Evolutionary conservation across 306 rosid genomes (phyloP), one percentile per base, ranked within the genome.

Genomic region (Boehmeria nivea): DNA sequence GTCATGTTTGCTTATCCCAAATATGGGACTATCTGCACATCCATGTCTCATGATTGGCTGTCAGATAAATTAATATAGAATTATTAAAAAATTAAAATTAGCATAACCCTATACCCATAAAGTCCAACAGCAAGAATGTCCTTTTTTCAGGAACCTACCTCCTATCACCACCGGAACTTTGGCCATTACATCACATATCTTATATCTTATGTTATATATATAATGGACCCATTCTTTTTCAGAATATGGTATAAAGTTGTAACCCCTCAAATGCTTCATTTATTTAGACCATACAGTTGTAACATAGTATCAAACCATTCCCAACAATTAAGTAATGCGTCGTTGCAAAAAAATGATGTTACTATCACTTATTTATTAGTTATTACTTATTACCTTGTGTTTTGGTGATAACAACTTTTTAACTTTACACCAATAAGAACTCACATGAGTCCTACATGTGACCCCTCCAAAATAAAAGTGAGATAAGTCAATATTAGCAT

Each of bases 31-130:
- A 43, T 11, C 62, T 61, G 57, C 20, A 28, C 60, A 27, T 24
- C 46, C 68, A 53, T 61, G 42, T 26, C 47, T 60, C 36, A 61
- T 24, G 46, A 69, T 61, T 63, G 61, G 63, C 49, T 37, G 53
- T 22, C 63, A 37, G 31, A 28, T 13, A 28, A 28, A 28, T 3
- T 28, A 28, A 28, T 28, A 28, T 28, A 28, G 8, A 28, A 28
- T 28, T 3, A 28, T 8, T 28, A 17, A 21, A 34, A 40, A 23
- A 50, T 24, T 11, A 34, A 40, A 23, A 50, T 24, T 11, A 11
- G 9, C 33, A n/a, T 21, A 38, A 26, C 33, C 52, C 40, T 19
- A 16, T 52, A 47, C 53, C 45, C 60, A 27, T 14, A 52, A 54
- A 27, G 53, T 53, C 42, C 51, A 53, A 43, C 42, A 20, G 13